These are phyloP conservation scores for Penicillium sp. DNA, from an alignment of 2,329 filamentous ascomycete species.

Conservation along the genomic window DNA sequence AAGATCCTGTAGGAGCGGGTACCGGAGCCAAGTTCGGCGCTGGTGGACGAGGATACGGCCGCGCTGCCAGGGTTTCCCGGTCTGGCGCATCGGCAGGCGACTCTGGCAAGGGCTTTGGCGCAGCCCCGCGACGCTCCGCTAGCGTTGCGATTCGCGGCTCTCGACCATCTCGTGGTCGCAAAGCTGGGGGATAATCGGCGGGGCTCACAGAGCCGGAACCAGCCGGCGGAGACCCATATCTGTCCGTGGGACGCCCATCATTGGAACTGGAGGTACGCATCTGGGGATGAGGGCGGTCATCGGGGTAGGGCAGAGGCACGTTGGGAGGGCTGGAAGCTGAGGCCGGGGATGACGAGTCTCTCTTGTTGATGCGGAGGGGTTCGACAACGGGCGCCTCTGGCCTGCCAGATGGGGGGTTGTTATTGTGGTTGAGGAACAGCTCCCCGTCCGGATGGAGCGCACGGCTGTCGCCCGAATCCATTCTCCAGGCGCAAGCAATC, in stretches of 20 bases:
- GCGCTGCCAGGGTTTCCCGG: conserved; percentile 76
- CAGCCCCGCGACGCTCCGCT: conserved; percentile 73
- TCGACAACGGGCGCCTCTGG: conserved; percentile 68
- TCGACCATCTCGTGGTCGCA: conserved; percentile 47
- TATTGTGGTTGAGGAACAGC: conserved; percentile 66
- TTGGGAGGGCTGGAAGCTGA: conserved; percentile 40
- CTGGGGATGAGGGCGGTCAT: conserved; percentile 53
- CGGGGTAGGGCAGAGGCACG: conserved; percentile 68
- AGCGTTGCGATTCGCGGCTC: conserved; percentile 60
- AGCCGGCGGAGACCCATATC: conserved; percentile 31
- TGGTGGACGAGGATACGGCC: conserved; percentile 47
- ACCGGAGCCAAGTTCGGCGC: conserved; percentile 35
- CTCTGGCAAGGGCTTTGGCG: conserved; percentile 75
- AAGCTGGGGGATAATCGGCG: conserved; percentile 39
- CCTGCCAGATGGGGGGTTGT: conserved; percentile 30
- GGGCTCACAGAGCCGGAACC: conserved; percentile 30
- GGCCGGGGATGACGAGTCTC: conserved; percentile 61
- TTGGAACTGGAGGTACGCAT: conserved; percentile 32
- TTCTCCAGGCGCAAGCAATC: conserved; percentile 23
- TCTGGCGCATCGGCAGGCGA: conserved; percentile 74
- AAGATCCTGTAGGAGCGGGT: conserved; percentile 25
- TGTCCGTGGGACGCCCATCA: conserved; percentile 29
- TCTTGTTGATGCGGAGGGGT: conserved; percentile 81
- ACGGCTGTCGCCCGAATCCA: conserved; percentile 47
- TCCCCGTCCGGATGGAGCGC: conserved; percentile 77